Conservation (phyloP, 805 yeast species). For the Huiozyma naganishii region DNA sequence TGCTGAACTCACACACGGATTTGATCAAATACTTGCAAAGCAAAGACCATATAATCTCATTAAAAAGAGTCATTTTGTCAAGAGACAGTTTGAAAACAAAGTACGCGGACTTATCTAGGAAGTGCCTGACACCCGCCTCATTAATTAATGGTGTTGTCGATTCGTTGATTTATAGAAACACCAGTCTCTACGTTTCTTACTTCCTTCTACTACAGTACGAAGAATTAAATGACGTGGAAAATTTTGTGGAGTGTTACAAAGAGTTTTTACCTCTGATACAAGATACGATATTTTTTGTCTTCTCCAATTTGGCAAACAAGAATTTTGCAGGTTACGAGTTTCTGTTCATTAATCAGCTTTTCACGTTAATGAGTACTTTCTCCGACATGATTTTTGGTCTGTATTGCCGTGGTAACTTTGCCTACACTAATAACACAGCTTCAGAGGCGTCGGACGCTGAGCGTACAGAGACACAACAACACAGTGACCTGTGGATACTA, state of each 20-base stretch:
- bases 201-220: slow-evolving; percentile 22
- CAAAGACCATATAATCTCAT: slow-evolving; percentile 14
- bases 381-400: slow-evolving; percentile 20
- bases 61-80: slow-evolving; percentile 11
- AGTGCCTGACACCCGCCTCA: slow-evolving; percentile 17
- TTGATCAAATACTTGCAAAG: slow-evolving; percentile 20
- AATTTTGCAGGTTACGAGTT: slow-evolving; percentile 26
- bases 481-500: slow-evolving; percentile 9
- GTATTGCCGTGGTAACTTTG: slow-evolving; percentile 13
- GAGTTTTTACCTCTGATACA: slow-evolving; percentile 20
- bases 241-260: slow-evolving; percentile 11
- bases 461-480: slow-evolving; percentile 5
- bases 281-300: slow-evolving; percentile 23
- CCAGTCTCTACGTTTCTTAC: slow-evolving; percentile 15
- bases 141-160: slow-evolving; percentile 19
- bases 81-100: slow-evolving; percentile 13
- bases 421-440: slow-evolving; percentile 2
- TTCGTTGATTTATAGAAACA: slow-evolving; percentile 20
- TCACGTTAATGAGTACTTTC: slow-evolving; percentile 13
- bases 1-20: slow-evolving; percentile 12
- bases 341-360: slow-evolving; percentile 21
- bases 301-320: slow-evolving; percentile 23
- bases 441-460: not conserved
- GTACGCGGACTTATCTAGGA: slow-evolving; percentile 14
- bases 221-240: slow-evolving; percentile 8